Conservation (phyloP, 1,139 yeast species). For the Pichia norvegensis region DNA sequence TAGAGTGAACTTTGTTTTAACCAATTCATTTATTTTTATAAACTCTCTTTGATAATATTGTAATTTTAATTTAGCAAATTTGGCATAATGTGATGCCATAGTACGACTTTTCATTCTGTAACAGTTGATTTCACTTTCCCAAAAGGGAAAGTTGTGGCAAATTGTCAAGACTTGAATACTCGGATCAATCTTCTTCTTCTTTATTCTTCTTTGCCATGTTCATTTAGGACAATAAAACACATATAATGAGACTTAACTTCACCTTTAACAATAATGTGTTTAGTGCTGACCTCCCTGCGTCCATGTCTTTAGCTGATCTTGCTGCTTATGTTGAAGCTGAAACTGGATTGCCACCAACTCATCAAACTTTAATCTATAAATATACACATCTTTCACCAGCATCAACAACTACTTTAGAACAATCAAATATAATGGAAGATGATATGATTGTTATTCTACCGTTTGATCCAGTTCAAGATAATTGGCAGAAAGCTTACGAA, state of each 20-base stretch:
- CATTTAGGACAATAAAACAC: not conserved
- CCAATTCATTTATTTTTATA: too few relatives aligned
- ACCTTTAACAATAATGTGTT: conserved; percentile 4
- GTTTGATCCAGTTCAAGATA: conserved; percentile 12
- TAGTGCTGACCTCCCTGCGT: conserved; percentile 34
- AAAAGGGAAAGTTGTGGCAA: conserved; percentile 4
- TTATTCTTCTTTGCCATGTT: not conserved
- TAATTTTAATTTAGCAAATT: not conserved
- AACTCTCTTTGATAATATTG: not conserved
- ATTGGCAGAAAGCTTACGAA: conserved; percentile 71
- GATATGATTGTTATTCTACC: conserved; percentile 8
- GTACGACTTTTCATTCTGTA: conserved; percentile 3
- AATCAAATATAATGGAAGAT: conserved; percentile 7
- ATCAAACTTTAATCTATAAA: conserved; percentile 11
- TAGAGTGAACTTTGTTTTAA: too few relatives aligned
- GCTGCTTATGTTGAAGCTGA: conserved; percentile 75
- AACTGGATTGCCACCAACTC: conserved; percentile 28
- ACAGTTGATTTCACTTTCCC: not conserved
- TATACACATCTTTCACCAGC: conserved; percentile 8
- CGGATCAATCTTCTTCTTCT: not conserved
- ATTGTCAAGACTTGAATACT: not conserved
- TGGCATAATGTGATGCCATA: too few relatives aligned
- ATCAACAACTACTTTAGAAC: conserved; percentile 6
- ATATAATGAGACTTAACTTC: conserved; percentile 9
- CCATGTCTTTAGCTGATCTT: conserved; percentile 60